Base-by-base conservation (phyloP, 306 rosid genomes). In the Gillenia trifoliata region DNA sequence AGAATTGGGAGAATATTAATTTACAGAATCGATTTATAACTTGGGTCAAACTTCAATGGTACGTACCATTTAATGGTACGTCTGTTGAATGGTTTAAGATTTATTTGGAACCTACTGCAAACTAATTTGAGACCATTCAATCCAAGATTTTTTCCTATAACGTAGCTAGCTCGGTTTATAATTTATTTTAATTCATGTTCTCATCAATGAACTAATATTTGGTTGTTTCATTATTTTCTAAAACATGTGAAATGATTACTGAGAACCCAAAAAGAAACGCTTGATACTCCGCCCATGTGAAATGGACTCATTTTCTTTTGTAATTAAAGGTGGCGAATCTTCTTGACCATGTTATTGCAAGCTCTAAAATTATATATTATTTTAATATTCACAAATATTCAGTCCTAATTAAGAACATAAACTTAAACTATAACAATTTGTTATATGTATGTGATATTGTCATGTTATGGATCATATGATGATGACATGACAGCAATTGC, bases 261-360 rank as follows among this genome's bases (percentile, higher is more conserved):
- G 4, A 45, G 33, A 71, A 64, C 26, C 68, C 17, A 50, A 40
- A 40, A 64, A 61, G 22, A 66, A 54, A 40, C 31, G 68, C 20
- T 67, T 59, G 59, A 47, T 47, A 33, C 74, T 59, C 74, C 65
- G 22, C 61, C 78, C 75, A 67, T 60, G 78, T 79, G 77, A 78
- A 36, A 45, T 49, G 61, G 52, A 65, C 64, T 54, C 40, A 29
- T 45, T 65, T 36, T 49, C 54, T 65, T 72, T 65, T 34, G n/a
- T 66, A 26, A 64, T 11, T 26, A 77, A 49, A 41, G 40, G 52
- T 40, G 31, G n/a, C 43, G 77, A 72, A 79, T 70, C 78, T 73
- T 72, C 54, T 60, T 60, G 31, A 69, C 41, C 70, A 56, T 72
- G 49, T 73, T 54, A 31, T 55, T 41, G 68, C 56, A 41, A 22